Base-by-base conservation (phyloP, 1,139 yeast genomes). In the Blastobotrys raffinosifermentans region DNA sequence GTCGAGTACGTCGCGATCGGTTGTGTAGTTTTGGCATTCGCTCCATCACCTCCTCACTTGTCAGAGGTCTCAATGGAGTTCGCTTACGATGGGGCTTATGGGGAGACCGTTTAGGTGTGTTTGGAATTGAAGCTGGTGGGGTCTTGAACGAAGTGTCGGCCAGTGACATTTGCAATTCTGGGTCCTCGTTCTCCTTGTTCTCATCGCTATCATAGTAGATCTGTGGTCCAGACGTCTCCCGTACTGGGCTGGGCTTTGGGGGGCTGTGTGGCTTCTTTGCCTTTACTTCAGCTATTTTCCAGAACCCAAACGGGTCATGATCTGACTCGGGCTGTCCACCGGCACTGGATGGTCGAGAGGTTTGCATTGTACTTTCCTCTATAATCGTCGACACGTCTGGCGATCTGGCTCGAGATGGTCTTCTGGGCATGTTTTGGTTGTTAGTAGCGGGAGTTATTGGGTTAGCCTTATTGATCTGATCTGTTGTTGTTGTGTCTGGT, bases 301-400 rank as follows among this genome's bases (percentile, higher is more conserved):
- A 29, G 17, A 39, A 29, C 15, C 43, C 43, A 39, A 39, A 39
- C 18, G 39, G 39, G 19, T 39, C 43, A 7, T 8, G 15, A 20
- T 31, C 32, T 7, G 31, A 16, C 14, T 14, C 11, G 4, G 20
- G 23, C 21, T 9, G 32, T 4, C 14, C 22, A n/a, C 5, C n/a
- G 32, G 14, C 5, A 6, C 13, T 5, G 5, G 13, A 6, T 4
- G 32, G 25, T 4, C 26, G 13, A 9, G 32, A 19, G n/a, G 21
- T 19, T 6, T 9, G 15, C 4, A 13, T 30, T 4, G 35, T 22
- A 4, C 30, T 16, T 19, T 35, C 43, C 19, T 40, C 43, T 7
- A 40, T n/a, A 13, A 40, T 40, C 3, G 43, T 40, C 27, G 43
- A 40, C 22, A 40, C 43, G 8, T 36, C 32, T 11, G 25, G 19